Evolutionary conservation across 2,329 filamentous ascomycete genomes (phyloP).

Genomic region (Hortaea sp.): DNA sequence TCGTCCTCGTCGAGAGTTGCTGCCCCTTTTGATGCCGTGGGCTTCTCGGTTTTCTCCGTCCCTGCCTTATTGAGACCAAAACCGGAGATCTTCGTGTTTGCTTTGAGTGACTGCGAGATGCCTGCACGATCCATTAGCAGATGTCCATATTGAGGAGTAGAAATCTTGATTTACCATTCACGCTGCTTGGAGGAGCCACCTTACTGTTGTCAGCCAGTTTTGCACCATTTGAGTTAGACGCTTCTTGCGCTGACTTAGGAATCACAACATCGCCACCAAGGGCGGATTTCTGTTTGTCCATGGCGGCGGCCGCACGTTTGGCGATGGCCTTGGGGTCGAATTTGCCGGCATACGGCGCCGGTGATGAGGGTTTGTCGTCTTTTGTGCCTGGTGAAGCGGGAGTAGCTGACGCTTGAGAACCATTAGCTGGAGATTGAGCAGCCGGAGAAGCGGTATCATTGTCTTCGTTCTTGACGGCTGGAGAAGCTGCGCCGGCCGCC

Average conservation of each 20-base stretch:
- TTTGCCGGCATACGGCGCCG: conserved; percentile 60
- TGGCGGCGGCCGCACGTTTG: conserved; percentile 60
- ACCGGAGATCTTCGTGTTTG: conserved; percentile 58
- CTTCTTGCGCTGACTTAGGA: conserved; percentile 25
- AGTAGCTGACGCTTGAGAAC: conserved; percentile 15
- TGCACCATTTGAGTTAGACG: conserved; percentile 7
- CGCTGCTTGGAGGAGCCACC: conserved; percentile 29
- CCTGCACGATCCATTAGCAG: conserved; percentile 6
- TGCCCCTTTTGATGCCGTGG: conserved; percentile 55
- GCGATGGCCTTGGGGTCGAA: conserved; percentile 80
- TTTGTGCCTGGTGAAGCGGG: conserved; percentile 12
- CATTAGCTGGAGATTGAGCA: conserved; percentile 14
- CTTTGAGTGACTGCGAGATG: conserved; percentile 1
- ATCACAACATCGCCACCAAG: conserved; percentile 46
- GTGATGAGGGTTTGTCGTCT: conserved; percentile 32
- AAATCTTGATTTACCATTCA: conserved; percentile 23
- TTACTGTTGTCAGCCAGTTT: conserved; percentile 26
- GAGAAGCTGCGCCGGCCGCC: conserved; percentile 49
- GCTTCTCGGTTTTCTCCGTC: conserved; percentile 50
- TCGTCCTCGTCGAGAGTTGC: conserved; percentile 85
- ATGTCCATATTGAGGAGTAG: too few species aligned
- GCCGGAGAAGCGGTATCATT: conserved; percentile 2
- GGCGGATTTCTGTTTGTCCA: conserved; percentile 37
- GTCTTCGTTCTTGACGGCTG: conserved; percentile 27
- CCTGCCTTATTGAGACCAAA: conserved; percentile 71